Percentiles rank a stretch among this genome's conserved stretches.
phyloP scores from a whole-genome alignment of 805 yeast genomes.

The Candida verbasci region DNA sequence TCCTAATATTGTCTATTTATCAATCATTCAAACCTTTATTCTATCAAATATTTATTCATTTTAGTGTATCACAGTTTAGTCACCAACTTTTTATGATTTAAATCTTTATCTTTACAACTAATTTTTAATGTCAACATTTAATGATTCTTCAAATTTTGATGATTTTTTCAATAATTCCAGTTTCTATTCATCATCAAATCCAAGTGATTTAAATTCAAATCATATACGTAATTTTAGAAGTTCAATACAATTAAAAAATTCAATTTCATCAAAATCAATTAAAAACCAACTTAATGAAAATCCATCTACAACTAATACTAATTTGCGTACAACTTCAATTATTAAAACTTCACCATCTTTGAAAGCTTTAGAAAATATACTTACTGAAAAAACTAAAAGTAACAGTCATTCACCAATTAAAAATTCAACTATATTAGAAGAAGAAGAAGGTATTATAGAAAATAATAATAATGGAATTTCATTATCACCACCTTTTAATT shows the following conservation, averaged over 20 bases:
- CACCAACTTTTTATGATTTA: too few relatives aligned
- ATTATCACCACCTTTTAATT: constrained; percentile 1
- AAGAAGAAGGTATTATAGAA: constrained; percentile 13
- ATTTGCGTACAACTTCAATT: constrained; percentile 16
- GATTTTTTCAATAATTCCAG: constrained; percentile 28
- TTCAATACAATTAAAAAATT: constrained; percentile 23
- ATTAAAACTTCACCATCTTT: constrained; percentile 39
- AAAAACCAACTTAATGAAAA: constrained; percentile 10
- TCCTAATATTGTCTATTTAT: too few relatives aligned
- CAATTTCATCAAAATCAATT: constrained; percentile 22
- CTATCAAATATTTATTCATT: too few relatives aligned
- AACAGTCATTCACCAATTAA: constrained; percentile 7
- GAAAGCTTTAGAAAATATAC: constrained; percentile 35
- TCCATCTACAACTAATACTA: constrained; percentile 1
- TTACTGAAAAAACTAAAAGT: constrained; percentile 16
- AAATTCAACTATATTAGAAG: constrained; percentile 16
- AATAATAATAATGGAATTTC: neutral
- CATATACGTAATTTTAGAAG: constrained; percentile 24
- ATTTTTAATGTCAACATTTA: neutral
- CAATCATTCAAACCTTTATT: too few relatives aligned
- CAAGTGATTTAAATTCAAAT: constrained; percentile 10
- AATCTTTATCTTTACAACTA: neutral
- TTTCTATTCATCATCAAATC: constrained; percentile 27
- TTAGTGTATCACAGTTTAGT: too few relatives aligned
- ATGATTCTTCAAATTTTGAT: constrained; percentile 20